Evolutionary conservation across 306 rosid genomes (phyloP), one percentile per base, ranked within the genome.

Genomic region (Inga laurina): DNA sequence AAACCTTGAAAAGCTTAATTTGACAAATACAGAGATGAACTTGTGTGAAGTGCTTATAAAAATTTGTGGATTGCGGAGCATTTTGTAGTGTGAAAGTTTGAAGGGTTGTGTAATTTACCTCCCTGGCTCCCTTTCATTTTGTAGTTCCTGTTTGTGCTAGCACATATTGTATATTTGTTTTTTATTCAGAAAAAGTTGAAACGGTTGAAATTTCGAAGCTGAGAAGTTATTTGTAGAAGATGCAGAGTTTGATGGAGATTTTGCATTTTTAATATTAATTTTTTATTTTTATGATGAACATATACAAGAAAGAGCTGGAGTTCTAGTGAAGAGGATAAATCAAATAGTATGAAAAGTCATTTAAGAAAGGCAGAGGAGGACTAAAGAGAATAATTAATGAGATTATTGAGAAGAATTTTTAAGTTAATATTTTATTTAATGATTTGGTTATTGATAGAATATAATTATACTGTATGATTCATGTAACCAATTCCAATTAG

Each of bases 1-100:
- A 85, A 85, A 81, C 46, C 82, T 43, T 85, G 87, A 87, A 3
- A 52, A 27, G 34, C 21, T 66, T 30, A 62, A 5, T 62, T 62
- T 62, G 15, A 57, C 30, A n/a, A 57, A n/a, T 57, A 57, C 32
- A 8, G 8, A 1, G 21, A 21, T 49, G 3, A 56, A 56, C 12
- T 56, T 56, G 27, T 4, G 61, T 54, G 61, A 54, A 54, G 22
- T 54, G 61, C 22, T 19, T 7, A 52, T 52, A 18, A 52, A 39
- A 39, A 39, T 39, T 39, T 39, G 43, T 39, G 43, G 43, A 39
- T 5, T 39, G 43, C 43, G 8, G 43, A 6, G 43, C 43, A 10
- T 52, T 19, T 19, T 54, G 59, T 52, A 21, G 9, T 18, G n/a
- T 56, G 64, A 3, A n/a, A 57, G 64, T 57, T 57, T 13, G 64